Base-by-base conservation (phyloP, 2,329 filamentous ascomycete species). In the Exophiala oligosperma region DNA sequence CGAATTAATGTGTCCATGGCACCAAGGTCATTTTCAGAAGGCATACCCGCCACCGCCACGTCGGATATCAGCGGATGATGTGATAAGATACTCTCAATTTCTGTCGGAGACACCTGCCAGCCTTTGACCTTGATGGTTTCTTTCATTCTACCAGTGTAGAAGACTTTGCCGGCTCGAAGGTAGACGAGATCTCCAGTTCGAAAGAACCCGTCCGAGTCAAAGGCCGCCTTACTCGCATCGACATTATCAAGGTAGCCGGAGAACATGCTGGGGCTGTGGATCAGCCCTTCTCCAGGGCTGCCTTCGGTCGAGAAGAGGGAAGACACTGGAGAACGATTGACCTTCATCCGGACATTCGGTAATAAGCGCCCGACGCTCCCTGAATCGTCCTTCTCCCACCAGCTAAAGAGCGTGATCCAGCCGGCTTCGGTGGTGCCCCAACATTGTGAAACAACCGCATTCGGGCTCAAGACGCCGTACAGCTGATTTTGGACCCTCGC, bases 391-490 rank as follows among this genome's bases (percentile, higher is more conserved):
- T 70, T 67, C 52, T 77, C 70, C 2, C 69, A 68, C 52, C 72
- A 75, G n/a, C 68, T 32, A 28, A 56, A 62, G 21, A 64, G 41
- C 26, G 59, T 64, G n/a, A 63, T 54, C 63, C 61, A 66, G 23
- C 81, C 81, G 64, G 68, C 73, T 68, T 84, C 82, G 0, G 81
- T 83, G 77, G 83, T 82, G 1, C 82, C 81, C 76, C 78, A 84
- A 38, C 81, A 73, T 59, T 81, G 79, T 5, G 71, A 72, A 12
- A 81, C 72, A 17, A 72, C 70, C 0, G 78, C 76, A 38, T 74
- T 67, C 1, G 64, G 62, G 26, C 73, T 67, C 40, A 83, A 74
- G 26, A 78, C 67, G 4, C 66, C 63, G 32, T 75, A 71, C 60
- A 80, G 71, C 49, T 71, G 66, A 17, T 70, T 63, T 69, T 79